phyloP scores from a whole-genome alignment of 306 rosid species.

The Fragaria nilgerrensis region DNA sequence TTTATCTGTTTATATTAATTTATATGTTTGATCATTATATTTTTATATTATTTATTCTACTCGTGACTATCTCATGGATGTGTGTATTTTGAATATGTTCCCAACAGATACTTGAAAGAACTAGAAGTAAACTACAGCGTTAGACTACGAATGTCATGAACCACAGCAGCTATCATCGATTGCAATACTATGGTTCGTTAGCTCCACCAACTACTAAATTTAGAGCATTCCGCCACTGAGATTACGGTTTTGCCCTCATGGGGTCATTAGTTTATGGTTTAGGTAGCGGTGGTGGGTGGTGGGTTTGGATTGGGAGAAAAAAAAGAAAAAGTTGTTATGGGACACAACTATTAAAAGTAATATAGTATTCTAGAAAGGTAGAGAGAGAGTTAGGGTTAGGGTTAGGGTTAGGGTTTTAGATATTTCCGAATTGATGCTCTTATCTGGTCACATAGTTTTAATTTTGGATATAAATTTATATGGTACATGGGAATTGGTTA shows the following conservation, averaged over 20 bases:
- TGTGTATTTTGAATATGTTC: no score
- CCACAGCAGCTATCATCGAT: no score
- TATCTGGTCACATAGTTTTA: not conserved
- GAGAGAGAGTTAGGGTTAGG: no score
- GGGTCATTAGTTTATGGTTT: not conserved
- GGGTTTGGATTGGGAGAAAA: not conserved
- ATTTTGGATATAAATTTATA: not conserved
- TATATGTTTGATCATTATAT: no score
- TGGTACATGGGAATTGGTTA: slow-evolving; percentile 34
- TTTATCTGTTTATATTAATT: no score
- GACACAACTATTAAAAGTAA: not conserved
- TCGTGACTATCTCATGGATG: no score
- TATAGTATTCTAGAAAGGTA: not conserved
- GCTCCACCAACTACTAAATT: slow-evolving; percentile 28
- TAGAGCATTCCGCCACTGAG: not conserved
- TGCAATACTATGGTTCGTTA: not conserved
- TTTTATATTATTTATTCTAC: no score
- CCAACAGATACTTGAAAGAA: no score
- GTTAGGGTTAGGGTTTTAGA: slow-evolving; percentile 27
- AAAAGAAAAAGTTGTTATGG: not conserved
- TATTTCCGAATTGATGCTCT: not conserved
- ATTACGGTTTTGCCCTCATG: slow-evolving; percentile 18
- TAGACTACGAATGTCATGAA: no score
- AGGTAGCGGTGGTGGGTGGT: not conserved
- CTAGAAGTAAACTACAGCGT: no score